A percentile compares a stretch with the other conserved stretches of the same genome.
Conservation (phyloP, 2,329 filamentous ascomycete species). For the Stagonosporopsis rhizophila region DNA sequence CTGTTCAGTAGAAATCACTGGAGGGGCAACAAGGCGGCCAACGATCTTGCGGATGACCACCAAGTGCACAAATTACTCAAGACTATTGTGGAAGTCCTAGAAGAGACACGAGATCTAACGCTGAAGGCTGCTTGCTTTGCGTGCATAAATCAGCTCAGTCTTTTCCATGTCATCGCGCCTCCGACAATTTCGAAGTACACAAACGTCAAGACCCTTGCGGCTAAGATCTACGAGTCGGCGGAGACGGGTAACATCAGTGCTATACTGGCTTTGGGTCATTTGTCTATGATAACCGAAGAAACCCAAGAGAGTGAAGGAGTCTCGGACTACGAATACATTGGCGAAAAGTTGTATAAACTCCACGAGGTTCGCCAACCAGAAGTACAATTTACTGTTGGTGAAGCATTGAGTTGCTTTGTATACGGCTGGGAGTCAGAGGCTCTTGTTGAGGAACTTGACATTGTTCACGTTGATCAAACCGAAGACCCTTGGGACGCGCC, state of each 20-base stretch:
- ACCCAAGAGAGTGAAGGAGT: conserved; percentile 43
- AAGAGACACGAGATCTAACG: conserved; percentile 61
- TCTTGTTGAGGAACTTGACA: conserved; percentile 76
- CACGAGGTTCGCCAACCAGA: conserved; percentile 87
- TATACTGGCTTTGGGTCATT: conserved; percentile 78
- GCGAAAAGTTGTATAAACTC: conserved; percentile 74
- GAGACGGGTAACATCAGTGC: conserved; percentile 84
- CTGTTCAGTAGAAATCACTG: conserved; percentile 64
- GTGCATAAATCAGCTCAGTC: conserved; percentile 67
- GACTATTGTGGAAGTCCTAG: conserved; percentile 60
- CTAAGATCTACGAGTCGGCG: conserved; percentile 70
- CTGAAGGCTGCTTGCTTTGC: conserved; percentile 65
- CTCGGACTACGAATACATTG: conserved; percentile 60
- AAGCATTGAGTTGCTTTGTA: conserved; percentile 80
- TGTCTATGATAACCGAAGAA: conserved; percentile 68
- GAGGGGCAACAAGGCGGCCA: conserved; percentile 49
- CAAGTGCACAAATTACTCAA: conserved; percentile 53
- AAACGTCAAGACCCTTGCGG: conserved; percentile 60
- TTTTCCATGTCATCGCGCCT: conserved; percentile 63
- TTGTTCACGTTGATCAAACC: conserved; percentile 62
- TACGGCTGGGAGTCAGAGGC: conserved; percentile 85
- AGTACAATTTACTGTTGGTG: conserved; percentile 88
- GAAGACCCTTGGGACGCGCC: conserved; percentile 42
- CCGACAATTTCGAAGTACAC: conserved; percentile 42
- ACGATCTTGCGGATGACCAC: conserved; percentile 40